Evolutionary conservation across 192 early-diverging fungal species (phyloP), one percentile per base, ranked within the genome.

Genomic region (Pilobolus umbonatus): DNA sequence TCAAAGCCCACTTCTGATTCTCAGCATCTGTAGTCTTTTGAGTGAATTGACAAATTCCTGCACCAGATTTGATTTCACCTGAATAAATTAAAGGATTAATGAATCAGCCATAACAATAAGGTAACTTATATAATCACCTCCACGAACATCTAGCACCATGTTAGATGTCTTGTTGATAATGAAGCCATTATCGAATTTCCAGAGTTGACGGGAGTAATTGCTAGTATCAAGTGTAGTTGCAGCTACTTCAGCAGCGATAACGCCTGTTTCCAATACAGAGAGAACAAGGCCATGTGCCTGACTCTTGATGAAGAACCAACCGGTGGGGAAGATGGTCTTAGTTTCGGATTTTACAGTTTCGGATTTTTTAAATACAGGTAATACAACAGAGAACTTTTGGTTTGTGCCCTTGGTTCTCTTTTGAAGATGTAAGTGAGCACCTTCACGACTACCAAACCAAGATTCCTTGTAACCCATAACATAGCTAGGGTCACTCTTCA

Each of bases 261-360:
- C 47, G 9, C 61, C 57, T 46, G 68, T 46, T n/a, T 69, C 72
- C 21, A 62, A 17, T 3, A 71, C 68, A 21, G 60, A 21, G 5
- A 74, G 24, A 4, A 74, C 68, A 12, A 63, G 19, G 15, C 56
- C 46, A 24, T 65, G 45, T 19, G 42, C 31, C 32, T 65, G 55
- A 44, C 56, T 64, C 52, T 74, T 74, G 53, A 74, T 55, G 39
- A 71, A 74, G 55, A 74, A 74, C 68, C 68, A 74, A 15, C 69
- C 72, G 34, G 32, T 56, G 30, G 61, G 67, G 46, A 69, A 69
- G 10, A 43, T 14, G 52, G 40, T 47, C 55, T 17, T n/a, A 9
- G 32, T 39, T 12, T 64, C 53, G n/a, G 38, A 22, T 15, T 26
- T 40, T 15, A 44, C 42, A 25, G 31, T 26, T 3, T 32, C 35